phyloP scores from a whole-genome alignment of 371 early-diverging fungal species.

The Mortierella sp. region DNA sequence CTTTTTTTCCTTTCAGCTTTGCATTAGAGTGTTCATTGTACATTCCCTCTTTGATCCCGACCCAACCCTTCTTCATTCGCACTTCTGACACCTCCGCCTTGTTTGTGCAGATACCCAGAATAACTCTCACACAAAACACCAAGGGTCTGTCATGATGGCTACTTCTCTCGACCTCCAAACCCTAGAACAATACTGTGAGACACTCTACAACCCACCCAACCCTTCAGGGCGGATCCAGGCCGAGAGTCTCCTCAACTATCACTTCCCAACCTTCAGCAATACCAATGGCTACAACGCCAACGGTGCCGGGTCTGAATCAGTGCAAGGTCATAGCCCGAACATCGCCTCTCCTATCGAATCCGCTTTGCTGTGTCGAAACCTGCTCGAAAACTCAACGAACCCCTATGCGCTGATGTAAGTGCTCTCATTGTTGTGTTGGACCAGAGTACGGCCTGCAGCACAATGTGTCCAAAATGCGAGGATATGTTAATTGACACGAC shows the following conservation, averaged over 20 bases:
- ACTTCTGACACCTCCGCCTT: not conserved
- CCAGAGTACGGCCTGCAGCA: not conserved
- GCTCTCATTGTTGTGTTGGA: not conserved
- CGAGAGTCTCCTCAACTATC: constrained; percentile 81
- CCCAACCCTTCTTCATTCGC: not conserved
- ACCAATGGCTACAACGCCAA: constrained; percentile 61
- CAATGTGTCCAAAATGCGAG: not conserved
- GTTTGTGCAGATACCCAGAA: not conserved
- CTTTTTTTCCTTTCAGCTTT: not conserved
- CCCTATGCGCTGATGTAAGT: constrained; percentile 82
- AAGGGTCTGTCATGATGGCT: constrained; percentile 26
- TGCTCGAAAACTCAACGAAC: constrained; percentile 78
- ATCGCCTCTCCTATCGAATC: constrained; percentile 81
- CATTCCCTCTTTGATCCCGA: not conserved
- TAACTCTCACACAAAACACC: not conserved
- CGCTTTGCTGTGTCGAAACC: constrained; percentile 73
- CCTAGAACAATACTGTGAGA: constrained; percentile 61
- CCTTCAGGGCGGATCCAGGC: constrained; percentile 74
- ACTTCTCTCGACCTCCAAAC: constrained; percentile 32
- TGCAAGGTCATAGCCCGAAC: constrained; percentile 37
- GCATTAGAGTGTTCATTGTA: not conserved
- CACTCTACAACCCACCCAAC: constrained; percentile 72
- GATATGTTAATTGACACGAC: not conserved
- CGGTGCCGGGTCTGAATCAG: constrained; percentile 59
- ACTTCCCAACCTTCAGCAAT: constrained; percentile 83